A percentile compares a stretch with the other conserved stretches of the same genome.
These are phyloP conservation scores for Sherardia arvensis DNA, from an alignment of 257 asterid species.

Conservation along the genomic window DNA sequence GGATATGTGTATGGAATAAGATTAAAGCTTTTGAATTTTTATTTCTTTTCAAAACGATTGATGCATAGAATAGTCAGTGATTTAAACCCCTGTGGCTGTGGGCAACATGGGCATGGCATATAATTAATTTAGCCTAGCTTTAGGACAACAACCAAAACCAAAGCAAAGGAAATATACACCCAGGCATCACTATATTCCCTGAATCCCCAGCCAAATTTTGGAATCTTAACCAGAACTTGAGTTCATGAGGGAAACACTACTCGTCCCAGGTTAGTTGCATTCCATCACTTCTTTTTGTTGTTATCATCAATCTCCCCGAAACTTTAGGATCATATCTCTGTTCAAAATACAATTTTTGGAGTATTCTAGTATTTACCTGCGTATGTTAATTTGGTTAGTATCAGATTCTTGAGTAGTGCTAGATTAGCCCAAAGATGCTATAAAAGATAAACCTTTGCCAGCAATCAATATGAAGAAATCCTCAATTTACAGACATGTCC, in stretches of 20 bases:
- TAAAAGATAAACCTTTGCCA: neutral
- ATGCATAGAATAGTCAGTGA: too few relatives aligned
- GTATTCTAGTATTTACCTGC: neutral
- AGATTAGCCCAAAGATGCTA: neutral
- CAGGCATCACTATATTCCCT: neutral
- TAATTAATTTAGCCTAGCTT: too few relatives aligned
- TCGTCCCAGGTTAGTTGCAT: conserved; percentile 35
- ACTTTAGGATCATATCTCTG: too few relatives aligned
- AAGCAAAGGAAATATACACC: neutral
- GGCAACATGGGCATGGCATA: neutral
- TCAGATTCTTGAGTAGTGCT: neutral
- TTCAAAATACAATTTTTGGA: too few relatives aligned
- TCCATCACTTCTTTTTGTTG: neutral
- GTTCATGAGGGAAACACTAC: conserved; percentile 37
- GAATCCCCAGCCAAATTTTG: neutral
- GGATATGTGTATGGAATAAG: too few relatives aligned
- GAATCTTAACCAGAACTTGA: neutral
- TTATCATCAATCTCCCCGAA: neutral
- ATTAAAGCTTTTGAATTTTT: too few relatives aligned
- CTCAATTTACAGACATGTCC: neutral
- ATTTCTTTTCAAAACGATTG: too few relatives aligned
- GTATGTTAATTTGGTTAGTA: neutral
- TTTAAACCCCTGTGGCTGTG: neutral
- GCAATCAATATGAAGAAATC: neutral
- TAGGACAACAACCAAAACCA: neutral